A percentile compares a stretch with the other conserved stretches of the same genome.
phyloP scores from a whole-genome alignment of 345 rosid species.

The Camelina neglecta region DNA sequence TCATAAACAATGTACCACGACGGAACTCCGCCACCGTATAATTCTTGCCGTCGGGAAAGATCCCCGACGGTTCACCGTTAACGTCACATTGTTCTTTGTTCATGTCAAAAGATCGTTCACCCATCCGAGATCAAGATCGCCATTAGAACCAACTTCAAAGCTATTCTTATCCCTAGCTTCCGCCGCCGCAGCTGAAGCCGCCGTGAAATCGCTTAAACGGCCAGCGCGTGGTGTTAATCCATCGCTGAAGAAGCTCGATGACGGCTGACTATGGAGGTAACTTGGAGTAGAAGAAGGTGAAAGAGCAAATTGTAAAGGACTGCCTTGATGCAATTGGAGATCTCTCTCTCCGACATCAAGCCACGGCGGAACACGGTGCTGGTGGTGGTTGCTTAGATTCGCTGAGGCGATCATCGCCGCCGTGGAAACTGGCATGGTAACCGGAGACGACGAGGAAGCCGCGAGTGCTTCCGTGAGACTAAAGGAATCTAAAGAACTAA shows the following conservation, averaged over 20 bases:
- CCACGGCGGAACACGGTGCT: slow-evolving; percentile 51
- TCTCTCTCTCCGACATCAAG: slow-evolving; percentile 51
- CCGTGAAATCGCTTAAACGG: slow-evolving; percentile 21
- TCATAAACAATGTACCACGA: slow-evolving; percentile 24
- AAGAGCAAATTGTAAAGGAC: slow-evolving; percentile 48
- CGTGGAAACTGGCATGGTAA: slow-evolving; percentile 30
- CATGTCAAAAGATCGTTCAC: slow-evolving; percentile 86
- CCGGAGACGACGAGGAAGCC: slow-evolving; percentile 27
- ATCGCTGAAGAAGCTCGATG: slow-evolving; percentile 30
- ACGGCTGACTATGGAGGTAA: slow-evolving; percentile 21
- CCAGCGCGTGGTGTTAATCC: slow-evolving; percentile 40
- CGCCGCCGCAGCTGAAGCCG: slow-evolving; percentile 24
- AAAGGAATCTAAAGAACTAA: slow-evolving; percentile 59
- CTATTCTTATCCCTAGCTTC: slow-evolving; percentile 28
- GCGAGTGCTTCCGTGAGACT: slow-evolving; percentile 48
- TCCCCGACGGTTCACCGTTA: background rate
- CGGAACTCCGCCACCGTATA: slow-evolving; percentile 12
- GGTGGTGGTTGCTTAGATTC: slow-evolving; percentile 5
- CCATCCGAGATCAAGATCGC: slow-evolving; percentile 90
- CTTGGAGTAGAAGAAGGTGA: slow-evolving; percentile 68
- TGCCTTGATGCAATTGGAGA: slow-evolving; percentile 38
- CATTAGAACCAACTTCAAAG: slow-evolving; percentile 36
- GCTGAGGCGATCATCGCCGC: slow-evolving; percentile 39
- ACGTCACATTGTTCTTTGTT: slow-evolving; percentile 41
- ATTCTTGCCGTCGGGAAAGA: background rate